A percentile compares a stretch with the other conserved stretches of the same genome.
Conservation (phyloP, 169 alveolate genomes). For the Plasmodium gaboni region DNA sequence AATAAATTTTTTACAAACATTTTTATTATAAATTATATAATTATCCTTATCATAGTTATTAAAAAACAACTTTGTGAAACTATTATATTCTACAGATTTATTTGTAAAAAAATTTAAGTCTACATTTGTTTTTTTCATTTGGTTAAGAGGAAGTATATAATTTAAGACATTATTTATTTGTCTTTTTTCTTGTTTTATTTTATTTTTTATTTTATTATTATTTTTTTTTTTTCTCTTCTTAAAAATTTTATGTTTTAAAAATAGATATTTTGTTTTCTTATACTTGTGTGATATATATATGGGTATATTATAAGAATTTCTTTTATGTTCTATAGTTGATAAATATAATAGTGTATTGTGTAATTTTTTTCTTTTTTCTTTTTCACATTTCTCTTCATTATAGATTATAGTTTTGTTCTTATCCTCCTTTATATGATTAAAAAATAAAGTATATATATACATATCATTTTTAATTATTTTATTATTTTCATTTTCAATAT, state of each 20-base stretch:
- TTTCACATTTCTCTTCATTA: background rate
- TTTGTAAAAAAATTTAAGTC: too few relatives aligned
- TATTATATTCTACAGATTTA: too few relatives aligned
- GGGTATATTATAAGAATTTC: background rate
- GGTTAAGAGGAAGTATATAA: background rate
- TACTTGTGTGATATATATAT: background rate
- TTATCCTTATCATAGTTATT: background rate
- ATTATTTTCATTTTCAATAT: conserved; percentile 46
- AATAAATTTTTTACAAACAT: conserved; percentile 13
- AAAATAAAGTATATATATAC: conserved; percentile 30
- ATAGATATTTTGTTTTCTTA: background rate
- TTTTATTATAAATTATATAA: background rate
- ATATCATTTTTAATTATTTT: conserved; percentile 34
- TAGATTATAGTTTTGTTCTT: background rate
- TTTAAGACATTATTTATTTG: too few relatives aligned
- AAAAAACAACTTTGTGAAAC: background rate
- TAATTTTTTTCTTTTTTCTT: background rate
- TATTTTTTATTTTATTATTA: background rate
- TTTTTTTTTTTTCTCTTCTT: background rate
- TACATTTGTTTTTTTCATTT: background rate
- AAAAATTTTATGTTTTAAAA: background rate
- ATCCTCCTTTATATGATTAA: background rate
- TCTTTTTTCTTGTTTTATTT: too few relatives aligned
- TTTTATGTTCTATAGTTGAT: background rate
- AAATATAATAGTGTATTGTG: too few relatives aligned